phyloP scores from a whole-genome alignment of 768 basidiomycete genomes.

The Gymnopilus junonius region DNA sequence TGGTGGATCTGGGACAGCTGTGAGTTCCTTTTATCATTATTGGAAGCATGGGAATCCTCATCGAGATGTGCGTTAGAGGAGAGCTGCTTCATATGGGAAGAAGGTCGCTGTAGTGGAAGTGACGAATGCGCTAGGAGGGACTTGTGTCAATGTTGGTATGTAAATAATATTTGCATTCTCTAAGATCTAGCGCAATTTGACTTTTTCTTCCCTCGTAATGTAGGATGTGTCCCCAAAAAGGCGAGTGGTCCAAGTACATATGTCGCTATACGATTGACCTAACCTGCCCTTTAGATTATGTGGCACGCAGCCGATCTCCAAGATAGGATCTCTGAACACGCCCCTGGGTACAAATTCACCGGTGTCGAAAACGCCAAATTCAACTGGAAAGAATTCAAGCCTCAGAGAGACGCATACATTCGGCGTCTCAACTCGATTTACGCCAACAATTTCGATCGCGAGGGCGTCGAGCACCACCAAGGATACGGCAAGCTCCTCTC shows the following conservation, averaged over 20 bases:
- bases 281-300: slow-evolving; percentile 73
- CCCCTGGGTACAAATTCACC: slow-evolving; percentile 72
- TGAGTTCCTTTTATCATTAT: slow-evolving; percentile 40
- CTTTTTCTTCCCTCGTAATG: not conserved
- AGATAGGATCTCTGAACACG: slow-evolving; percentile 81
- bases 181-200: not conserved
- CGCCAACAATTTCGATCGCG: slow-evolving; percentile 84
- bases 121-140: slow-evolving; percentile 80
- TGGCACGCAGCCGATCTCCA: slow-evolving; percentile 94
- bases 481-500: slow-evolving; percentile 80
- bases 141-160: slow-evolving; percentile 97
- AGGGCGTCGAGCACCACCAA: slow-evolving; percentile 84
- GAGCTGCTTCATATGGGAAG: slow-evolving; percentile 90
- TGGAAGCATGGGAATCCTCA: not conserved
- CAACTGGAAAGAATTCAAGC: slow-evolving; percentile 90
- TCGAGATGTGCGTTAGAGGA: slow-evolving; percentile 63
- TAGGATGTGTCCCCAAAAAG: slow-evolving; percentile 98
- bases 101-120: slow-evolving; percentile 91
- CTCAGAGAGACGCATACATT: slow-evolving; percentile 96
- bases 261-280: not conserved
- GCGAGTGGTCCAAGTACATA: slow-evolving; percentile 38
- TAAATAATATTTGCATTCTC: slow-evolving; percentile 13
- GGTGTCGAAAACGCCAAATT: slow-evolving; percentile 67
- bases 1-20: slow-evolving; percentile 88
- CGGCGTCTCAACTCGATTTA: slow-evolving; percentile 89